Evolutionary conservation across 768 basidiomycete species (phyloP).

Genomic region (Amanita phalloides): DNA sequence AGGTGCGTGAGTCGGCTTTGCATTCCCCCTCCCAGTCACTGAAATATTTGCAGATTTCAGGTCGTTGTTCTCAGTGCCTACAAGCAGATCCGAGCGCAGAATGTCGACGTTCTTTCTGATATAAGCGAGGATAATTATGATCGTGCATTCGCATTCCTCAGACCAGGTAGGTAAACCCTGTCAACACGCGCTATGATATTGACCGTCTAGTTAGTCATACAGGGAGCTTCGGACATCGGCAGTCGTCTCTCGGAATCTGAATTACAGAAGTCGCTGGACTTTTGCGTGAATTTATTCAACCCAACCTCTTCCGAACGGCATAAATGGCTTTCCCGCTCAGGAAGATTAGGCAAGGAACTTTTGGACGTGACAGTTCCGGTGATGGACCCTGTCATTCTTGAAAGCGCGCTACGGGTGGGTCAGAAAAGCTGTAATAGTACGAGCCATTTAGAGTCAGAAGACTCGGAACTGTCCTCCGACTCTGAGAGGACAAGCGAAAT

Average conservation of each 20-base stretch:
- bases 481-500: conserved; percentile 28
- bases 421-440: conserved; percentile 8
- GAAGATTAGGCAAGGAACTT: conserved; percentile 25
- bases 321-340: conserved; percentile 23
- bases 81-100: conserved; percentile 59
- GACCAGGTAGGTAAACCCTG: conserved; percentile 35
- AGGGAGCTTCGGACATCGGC: conserved; percentile 73
- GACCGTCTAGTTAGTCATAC: conserved; percentile 43
- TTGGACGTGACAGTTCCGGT: conserved; percentile 43
- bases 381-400: conserved; percentile 31
- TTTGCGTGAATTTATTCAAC: conserved; percentile 64
- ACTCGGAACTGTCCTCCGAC: conserved; percentile 13
- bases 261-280: conserved; percentile 66
- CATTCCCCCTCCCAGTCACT: background rate
- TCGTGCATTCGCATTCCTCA: conserved; percentile 49
- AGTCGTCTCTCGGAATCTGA: conserved; percentile 59
- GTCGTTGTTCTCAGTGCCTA: conserved; percentile 66
- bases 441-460: conserved; percentile 11
- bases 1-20: conserved; percentile 21
- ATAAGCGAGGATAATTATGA: conserved; percentile 64
- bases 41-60: conserved; percentile 35
- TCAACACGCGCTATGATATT: background rate
- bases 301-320: conserved; percentile 58
- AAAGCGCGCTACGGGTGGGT: conserved; percentile 21
- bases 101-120: conserved; percentile 43